A percentile compares a stretch with the other conserved stretches of the same genome.
Evolutionary conservation across 176 grass and related monocot species (phyloP).

Genomic region (Musa beccarii): DNA sequence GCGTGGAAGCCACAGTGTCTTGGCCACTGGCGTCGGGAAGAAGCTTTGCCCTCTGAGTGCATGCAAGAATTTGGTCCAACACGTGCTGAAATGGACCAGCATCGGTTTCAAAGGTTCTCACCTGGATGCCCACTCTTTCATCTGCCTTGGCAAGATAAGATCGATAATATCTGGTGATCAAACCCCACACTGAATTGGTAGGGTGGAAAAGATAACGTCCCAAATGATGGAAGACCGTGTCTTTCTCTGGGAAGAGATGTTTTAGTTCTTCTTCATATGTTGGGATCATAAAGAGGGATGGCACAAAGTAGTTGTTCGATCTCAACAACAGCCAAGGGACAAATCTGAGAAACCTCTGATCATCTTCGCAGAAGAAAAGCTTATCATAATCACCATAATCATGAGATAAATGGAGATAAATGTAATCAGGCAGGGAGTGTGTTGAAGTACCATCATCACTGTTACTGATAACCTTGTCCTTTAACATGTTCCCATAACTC

Average conservation of each 20-base stretch:
- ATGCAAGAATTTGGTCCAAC: slow-evolving; percentile 74
- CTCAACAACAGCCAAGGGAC: slow-evolving; percentile 61
- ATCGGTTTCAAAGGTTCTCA: slow-evolving; percentile 56
- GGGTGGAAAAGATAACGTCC: slow-evolving; percentile 72
- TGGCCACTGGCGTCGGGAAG: slow-evolving; percentile 37
- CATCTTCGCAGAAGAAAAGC: slow-evolving; percentile 64
- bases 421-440: slow-evolving; percentile 18
- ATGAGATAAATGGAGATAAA: slow-evolving; percentile 60
- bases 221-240: slow-evolving; percentile 57
- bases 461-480: slow-evolving; percentile 10
- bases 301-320: slow-evolving; percentile 63
- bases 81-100: slow-evolving; percentile 62
- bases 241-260: slow-evolving; percentile 66
- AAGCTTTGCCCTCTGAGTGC: slow-evolving; percentile 48
- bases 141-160: slow-evolving; percentile 57
- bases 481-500: slow-evolving; percentile 60
- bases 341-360: slow-evolving; percentile 35
- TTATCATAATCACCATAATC: slow-evolving; percentile 35
- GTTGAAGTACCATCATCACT: not conserved
- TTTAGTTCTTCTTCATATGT: slow-evolving; percentile 54
- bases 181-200: slow-evolving; percentile 49
- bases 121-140: slow-evolving; percentile 73
- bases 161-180: slow-evolving; percentile 42
- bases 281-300: slow-evolving; percentile 55
- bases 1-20: slow-evolving; percentile 16